Conservation (phyloP, 2,329 filamentous ascomycete species). For the Blastomyces silverae region DNA sequence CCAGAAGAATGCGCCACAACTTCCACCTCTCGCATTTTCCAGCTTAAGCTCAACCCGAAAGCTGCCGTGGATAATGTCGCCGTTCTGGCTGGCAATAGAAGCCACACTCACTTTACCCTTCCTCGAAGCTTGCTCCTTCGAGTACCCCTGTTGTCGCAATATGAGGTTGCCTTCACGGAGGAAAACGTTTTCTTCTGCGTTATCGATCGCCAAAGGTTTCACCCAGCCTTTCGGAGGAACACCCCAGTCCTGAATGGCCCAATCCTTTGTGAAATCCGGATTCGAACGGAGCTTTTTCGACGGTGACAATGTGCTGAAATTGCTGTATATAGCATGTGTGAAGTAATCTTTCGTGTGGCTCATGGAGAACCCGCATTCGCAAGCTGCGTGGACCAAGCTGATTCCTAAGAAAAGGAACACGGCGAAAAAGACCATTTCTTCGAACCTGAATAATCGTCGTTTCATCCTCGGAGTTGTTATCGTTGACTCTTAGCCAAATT, state of each 20-base stretch:
- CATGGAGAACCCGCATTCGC: slow-evolving; percentile 22
- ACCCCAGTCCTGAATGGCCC: slow-evolving; percentile 28
- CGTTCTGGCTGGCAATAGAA: slow-evolving; percentile 24
- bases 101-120: slow-evolving; percentile 26
- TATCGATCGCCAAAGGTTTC: slow-evolving; percentile 25
- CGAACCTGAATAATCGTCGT: neutral
- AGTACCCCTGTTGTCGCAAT: slow-evolving; percentile 25
- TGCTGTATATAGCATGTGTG: slow-evolving; percentile 26
- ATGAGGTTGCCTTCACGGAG: slow-evolving; percentile 25
- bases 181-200: slow-evolving; percentile 25
- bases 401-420: slow-evolving; percentile 5
- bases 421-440: neutral
- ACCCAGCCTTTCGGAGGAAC: slow-evolving; percentile 23
- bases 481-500: neutral
- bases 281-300: slow-evolving; percentile 21
- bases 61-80: slow-evolving; percentile 27
- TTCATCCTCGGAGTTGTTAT: neutral
- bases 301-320: slow-evolving; percentile 24
- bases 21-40: slow-evolving; percentile 25
- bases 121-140: slow-evolving; percentile 19
- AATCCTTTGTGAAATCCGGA: slow-evolving; percentile 24
- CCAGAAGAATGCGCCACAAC: slow-evolving; percentile 29
- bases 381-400: slow-evolving; percentile 15
- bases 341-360: slow-evolving; percentile 24
- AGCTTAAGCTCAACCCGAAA: slow-evolving; percentile 27